Base-by-base conservation (phyloP, 2,329 filamentous ascomycete genomes). In the Aspergillus terreus region DNA sequence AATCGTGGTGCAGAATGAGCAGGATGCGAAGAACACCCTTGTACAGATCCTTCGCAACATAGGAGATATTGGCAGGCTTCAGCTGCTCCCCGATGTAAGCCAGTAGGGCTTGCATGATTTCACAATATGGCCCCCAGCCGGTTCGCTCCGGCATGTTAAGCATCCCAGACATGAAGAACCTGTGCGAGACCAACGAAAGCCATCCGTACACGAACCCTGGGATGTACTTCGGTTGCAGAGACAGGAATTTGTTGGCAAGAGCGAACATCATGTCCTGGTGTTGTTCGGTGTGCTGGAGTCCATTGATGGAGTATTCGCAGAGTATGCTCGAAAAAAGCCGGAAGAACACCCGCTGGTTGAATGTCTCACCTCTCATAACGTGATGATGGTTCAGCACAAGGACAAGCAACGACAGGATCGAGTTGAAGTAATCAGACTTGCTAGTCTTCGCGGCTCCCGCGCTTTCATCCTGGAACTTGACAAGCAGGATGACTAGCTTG, bases 341-440 rank as follows among this genome's bases (percentile, higher is more conserved):
- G 81, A 92, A 94, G 77, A 96, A 97, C 27, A 95, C 85, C 55
- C 90, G 86, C 65, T 92, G 88, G 63, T 90, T 92, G 76, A 95
- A 92, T 36, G 80, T 81, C 49, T 96, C 91, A 4, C 85, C 87
- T 43, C 87, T 84, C 70, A 86, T 89, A 50, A 88, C 80, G 63
- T 95, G 87, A 66, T 97, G 90, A 61, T 94, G 85, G 68, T 89
- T 92, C 54, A 96, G 79, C 3, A 96, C 82, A 51, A 99, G 74
- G 3, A 90, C 82, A 32, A 90, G 76, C n/a, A 96, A 74, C 6
- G 87, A 84, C 38, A 96, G 73, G 47, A 92, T 83, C 1, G 87
- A 87, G 59, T 92, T 87, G 44, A 97, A 76, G 60, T 92, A 90
- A 19, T 81, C 78, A 2, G 84, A 78, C 57, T 90, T 90, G 60